Base-by-base conservation (phyloP, 2,329 filamentous ascomycete species). In the Fusarium succisae region DNA sequence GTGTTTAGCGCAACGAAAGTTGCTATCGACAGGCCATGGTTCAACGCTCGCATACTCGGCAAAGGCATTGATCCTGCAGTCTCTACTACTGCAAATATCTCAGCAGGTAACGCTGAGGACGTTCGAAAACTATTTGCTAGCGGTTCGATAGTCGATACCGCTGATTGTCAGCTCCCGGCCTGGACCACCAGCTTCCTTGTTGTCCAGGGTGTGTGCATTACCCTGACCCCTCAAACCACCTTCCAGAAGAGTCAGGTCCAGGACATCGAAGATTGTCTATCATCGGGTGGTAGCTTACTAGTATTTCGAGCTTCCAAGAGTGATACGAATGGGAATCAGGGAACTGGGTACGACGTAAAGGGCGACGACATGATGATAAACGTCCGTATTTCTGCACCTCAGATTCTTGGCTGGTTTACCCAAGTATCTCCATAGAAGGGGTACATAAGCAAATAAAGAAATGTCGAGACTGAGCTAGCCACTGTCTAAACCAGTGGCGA, bases 401-500 rank as follows among this genome's bases (percentile, higher is more conserved):
- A 24, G 4, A 51, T 35, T 24, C 11, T 51, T 10, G 47, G 28
- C 7, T 51, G 47, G 47, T 24, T 35, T 6, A n/a, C 47, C 0
- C 47, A 50, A 8, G 5, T 32, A 13, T 12, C 45, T 17, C 45
- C 14, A 20, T 48, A 30, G 20, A 6, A 30, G 30, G 13, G 13
- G 26, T 15, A 15, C 10, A 6, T 8, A 30, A 11, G 18, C 10
- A 1, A 30, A 20, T 17, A 22, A 22, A 3, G 20, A 22, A 26
- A 30, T 15, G 5, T 30, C 4, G 4, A 30, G 20, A 0, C 13
- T 5, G 12, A 15, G 26, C 14, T 30, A 5, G 4, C 18, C 45
- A 48, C 0, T 3, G 3, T 48, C 9, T 5, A 0, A 28, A 47
- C 4, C 24, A 28, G 8, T 0, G 11, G 12, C 3, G 4, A 7